Evolutionary conservation across 2,329 filamentous ascomycete genomes (phyloP).

Genomic region (Trichoderma endophyticum): DNA sequence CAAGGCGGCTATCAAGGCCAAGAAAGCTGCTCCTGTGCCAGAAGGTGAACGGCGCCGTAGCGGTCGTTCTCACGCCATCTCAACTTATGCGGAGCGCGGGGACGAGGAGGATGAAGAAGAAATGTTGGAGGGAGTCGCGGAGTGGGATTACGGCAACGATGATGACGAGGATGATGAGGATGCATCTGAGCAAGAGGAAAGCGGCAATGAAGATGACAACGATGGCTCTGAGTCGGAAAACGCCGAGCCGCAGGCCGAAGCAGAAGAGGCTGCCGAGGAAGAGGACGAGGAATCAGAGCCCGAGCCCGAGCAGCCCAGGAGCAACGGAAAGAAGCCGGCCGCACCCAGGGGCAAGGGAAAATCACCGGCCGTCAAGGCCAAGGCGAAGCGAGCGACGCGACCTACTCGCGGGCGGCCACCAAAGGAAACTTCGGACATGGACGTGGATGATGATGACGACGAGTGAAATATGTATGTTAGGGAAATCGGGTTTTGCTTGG

Average conservation of each 20-base stretch:
- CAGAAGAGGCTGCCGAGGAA: slow-evolving; percentile 25
- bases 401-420: slow-evolving; percentile 26
- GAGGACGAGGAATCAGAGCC: slow-evolving; percentile 22
- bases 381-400: slow-evolving; percentile 25
- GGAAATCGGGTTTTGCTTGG: slow-evolving; percentile 2
- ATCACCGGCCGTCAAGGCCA: slow-evolving; percentile 26
- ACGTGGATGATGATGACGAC: slow-evolving; percentile 33
- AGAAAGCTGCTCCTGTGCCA: slow-evolving; percentile 32
- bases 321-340: slow-evolving; percentile 27
- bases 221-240: slow-evolving; percentile 16
- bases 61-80: slow-evolving; percentile 47
- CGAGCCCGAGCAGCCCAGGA: slow-evolving; percentile 22
- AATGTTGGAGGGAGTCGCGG: slow-evolving; percentile 58
- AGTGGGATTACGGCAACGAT: slow-evolving; percentile 50
- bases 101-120: slow-evolving; percentile 58
- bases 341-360: slow-evolving; percentile 26
- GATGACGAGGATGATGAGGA: slow-evolving; percentile 21
- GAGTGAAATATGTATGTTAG: slow-evolving; percentile 16
- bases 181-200: slow-evolving; percentile 19
- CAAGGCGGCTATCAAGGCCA: slow-evolving; percentile 30
- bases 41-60: slow-evolving; percentile 53
- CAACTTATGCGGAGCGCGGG: slow-evolving; percentile 55
- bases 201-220: slow-evolving; percentile 18
- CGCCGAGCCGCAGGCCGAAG: slow-evolving; percentile 19
- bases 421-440: slow-evolving; percentile 34